Evolutionary conservation across 495 filamentous ascomycete species (phyloP).

Genomic region (Aspergillus leporis): DNA sequence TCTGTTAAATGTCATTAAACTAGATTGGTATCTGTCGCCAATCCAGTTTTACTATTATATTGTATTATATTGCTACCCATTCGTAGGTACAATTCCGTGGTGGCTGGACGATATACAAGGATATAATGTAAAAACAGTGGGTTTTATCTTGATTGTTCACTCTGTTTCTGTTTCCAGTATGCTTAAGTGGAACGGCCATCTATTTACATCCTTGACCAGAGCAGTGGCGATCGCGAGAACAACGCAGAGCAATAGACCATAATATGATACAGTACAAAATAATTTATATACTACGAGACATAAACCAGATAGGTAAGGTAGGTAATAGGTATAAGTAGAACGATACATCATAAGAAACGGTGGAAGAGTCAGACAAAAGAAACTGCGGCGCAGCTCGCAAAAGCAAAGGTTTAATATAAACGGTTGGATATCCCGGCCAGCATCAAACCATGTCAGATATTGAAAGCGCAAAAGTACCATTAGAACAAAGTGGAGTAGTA

Average conservation of each 20-base stretch:
- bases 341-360: background rate
- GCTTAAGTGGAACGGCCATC: too few species aligned
- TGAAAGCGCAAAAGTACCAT: background rate
- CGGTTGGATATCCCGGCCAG: constrained; percentile 5
- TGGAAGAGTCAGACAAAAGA: constrained; percentile 8
- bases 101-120: too few species aligned
- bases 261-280: background rate
- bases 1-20: too few species aligned
- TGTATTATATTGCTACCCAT: too few species aligned
- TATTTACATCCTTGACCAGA: too few species aligned
- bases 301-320: background rate
- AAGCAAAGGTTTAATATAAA: constrained; percentile 2
- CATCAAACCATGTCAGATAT: constrained; percentile 9
- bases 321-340: constrained; percentile 6
- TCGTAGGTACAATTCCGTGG: too few species aligned
- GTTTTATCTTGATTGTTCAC: too few species aligned
- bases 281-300: constrained; percentile 6
- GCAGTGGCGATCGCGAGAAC: too few species aligned
- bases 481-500: background rate
- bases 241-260: background rate
- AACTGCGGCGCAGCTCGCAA: background rate
- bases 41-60: too few species aligned
- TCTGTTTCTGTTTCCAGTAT: too few species aligned
- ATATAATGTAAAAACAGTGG: too few species aligned
- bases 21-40: too few species aligned